Evolutionary conservation across 225 moss, liverwort and hornwort species (phyloP).

Genomic region (Polytrichum commune): DNA sequence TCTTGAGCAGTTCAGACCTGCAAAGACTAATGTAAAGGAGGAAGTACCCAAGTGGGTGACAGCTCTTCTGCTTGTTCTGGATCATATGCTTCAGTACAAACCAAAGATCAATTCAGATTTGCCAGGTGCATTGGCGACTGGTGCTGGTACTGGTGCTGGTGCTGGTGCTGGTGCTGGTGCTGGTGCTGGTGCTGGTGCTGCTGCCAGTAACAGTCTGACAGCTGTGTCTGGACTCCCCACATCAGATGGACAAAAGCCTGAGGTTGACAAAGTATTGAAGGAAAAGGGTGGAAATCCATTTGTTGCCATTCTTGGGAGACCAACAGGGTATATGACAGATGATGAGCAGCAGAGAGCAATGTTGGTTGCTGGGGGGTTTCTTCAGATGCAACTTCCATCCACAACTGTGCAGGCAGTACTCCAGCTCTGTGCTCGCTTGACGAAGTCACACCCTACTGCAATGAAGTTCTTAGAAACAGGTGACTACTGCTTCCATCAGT

Average conservation of each 20-base stretch:
- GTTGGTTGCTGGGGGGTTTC: slow-evolving; percentile 62
- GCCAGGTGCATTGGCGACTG: slow-evolving; percentile 45
- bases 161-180: background rate
- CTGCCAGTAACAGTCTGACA: slow-evolving; percentile 55
- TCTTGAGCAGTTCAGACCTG: slow-evolving; percentile 49
- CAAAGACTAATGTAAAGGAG: slow-evolving; percentile 28
- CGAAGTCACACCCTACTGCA: slow-evolving; percentile 79
- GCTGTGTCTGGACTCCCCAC: slow-evolving; percentile 39
- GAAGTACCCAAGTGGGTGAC: slow-evolving; percentile 88
- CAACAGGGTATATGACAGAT: slow-evolving; percentile 79
- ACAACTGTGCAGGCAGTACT: slow-evolving; percentile 80
- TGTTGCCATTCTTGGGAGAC: slow-evolving; percentile 63
- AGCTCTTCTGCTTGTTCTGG: slow-evolving; percentile 73
- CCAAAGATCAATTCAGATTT: slow-evolving; percentile 66
- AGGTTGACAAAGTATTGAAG: slow-evolving; percentile 29
- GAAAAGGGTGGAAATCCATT: slow-evolving; percentile 57
- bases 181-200: slow-evolving; percentile 4
- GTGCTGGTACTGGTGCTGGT: slow-evolving; percentile 43
- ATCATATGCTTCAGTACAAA: slow-evolving; percentile 89
- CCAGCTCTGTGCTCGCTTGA: slow-evolving; percentile 87
- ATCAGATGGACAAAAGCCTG: slow-evolving; percentile 33
- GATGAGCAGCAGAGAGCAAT: slow-evolving; percentile 79
- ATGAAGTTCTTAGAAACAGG: slow-evolving; percentile 82
- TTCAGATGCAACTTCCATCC: slow-evolving; percentile 71
- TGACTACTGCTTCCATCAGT: slow-evolving; percentile 8